A percentile compares a stretch with the other conserved stretches of the same genome.
phyloP scores from a whole-genome alignment of 2,329 filamentous ascomycete genomes.

The Ceratocystis variospora region DNA sequence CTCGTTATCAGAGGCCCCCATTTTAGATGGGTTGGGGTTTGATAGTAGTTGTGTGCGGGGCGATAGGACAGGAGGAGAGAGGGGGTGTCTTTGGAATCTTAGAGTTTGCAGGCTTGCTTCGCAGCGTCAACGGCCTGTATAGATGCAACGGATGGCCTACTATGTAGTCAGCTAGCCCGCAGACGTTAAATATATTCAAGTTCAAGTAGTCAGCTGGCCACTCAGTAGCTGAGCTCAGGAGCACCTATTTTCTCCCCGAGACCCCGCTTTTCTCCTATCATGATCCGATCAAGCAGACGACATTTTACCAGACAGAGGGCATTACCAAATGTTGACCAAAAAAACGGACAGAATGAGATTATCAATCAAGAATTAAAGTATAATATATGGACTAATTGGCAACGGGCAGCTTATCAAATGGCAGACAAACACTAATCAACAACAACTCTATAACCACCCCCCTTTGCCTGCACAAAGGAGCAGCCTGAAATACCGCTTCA shows the following conservation, averaged over 20 bases:
- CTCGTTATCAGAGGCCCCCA: neutral
- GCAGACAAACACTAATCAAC: neutral
- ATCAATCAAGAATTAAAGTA: neutral
- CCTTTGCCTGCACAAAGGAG: neutral
- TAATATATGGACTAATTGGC: neutral
- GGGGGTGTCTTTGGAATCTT: no score
- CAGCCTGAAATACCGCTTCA: neutral
- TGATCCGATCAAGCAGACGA: no score
- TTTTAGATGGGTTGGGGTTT: neutral
- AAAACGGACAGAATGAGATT: neutral
- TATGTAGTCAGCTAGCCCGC: no score
- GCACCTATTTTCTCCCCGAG: no score
- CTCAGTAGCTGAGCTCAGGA: no score
- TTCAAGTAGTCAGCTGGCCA: no score
- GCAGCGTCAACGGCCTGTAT: no score
- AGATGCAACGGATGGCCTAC: no score
- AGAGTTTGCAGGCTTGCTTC: no score
- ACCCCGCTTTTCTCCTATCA: no score
- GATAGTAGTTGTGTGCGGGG: neutral
- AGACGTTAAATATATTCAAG: no score
- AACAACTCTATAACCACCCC: neutral
- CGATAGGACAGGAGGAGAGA: neutral
- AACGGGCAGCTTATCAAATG: neutral
- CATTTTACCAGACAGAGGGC: no score
- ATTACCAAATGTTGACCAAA: neutral